Evolutionary conservation across 345 rosid genomes (phyloP).

Genomic region (Lepidium africanum): DNA sequence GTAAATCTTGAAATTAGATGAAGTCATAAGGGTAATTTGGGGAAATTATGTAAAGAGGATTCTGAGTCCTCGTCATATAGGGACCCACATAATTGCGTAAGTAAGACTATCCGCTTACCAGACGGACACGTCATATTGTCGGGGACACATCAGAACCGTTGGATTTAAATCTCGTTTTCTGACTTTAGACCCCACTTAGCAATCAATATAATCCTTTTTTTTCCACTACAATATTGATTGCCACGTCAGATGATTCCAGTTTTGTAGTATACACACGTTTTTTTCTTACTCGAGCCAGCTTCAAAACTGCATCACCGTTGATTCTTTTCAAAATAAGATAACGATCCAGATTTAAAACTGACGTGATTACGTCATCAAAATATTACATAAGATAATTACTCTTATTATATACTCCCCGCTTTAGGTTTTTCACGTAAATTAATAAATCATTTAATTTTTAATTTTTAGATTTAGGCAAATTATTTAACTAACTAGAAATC

Average conservation of each 20-base stretch:
- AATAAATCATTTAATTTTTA: no score
- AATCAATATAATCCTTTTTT: not conserved
- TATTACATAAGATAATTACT: no score
- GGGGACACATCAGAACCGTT: constrained; percentile 21
- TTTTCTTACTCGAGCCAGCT: constrained; percentile 7
- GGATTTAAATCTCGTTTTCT: constrained; percentile 17
- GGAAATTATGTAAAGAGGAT: not conserved
- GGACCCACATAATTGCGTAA: constrained; percentile 21
- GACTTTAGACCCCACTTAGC: constrained; percentile 17
- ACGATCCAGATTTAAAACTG: not conserved
- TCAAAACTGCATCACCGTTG: constrained; percentile 9
- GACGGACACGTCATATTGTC: constrained; percentile 33
- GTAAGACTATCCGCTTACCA: constrained; percentile 25
- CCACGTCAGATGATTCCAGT: constrained; percentile 25
- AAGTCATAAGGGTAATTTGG: constrained; percentile 5
- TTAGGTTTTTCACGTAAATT: no score
- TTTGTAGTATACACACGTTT: constrained; percentile 15
- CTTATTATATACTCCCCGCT: no score
- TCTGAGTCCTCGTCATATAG: constrained; percentile 18
- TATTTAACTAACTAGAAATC: no score
- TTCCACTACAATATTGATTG: constrained; percentile 6
- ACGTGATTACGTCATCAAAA: constrained; percentile 4
- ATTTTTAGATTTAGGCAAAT: no score
- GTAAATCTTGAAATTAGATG: not conserved
- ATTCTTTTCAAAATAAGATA: not conserved